Percentiles rank a stretch among this genome's conserved stretches.
phyloP scores from a whole-genome alignment of 2,329 filamentous ascomycete genomes.

The Penicillium sp. region DNA sequence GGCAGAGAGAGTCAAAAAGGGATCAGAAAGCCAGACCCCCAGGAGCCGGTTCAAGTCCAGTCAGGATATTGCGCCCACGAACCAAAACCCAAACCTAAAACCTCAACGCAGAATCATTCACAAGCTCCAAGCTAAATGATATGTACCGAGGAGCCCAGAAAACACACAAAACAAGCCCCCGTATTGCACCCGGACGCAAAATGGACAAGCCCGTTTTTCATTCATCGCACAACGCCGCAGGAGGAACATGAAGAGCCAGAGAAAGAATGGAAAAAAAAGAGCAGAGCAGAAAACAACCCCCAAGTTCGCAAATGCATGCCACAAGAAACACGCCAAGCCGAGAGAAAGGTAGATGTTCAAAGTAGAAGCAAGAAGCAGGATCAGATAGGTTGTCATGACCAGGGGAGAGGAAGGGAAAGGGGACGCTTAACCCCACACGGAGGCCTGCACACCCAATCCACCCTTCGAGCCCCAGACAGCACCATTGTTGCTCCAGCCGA shows the following conservation, averaged over 20 bases:
- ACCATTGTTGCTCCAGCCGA: constrained; percentile 78
- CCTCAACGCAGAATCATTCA: background rate
- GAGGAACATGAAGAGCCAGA: constrained; percentile 16
- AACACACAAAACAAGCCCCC: constrained; percentile 2
- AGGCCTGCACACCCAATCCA: constrained; percentile 82
- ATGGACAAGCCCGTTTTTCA: constrained; percentile 16
- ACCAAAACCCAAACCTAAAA: background rate
- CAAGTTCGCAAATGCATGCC: constrained; percentile 27
- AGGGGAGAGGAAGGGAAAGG: background rate
- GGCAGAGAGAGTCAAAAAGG: background rate
- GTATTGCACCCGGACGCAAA: constrained; percentile 10
- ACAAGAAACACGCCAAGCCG: constrained; percentile 7
- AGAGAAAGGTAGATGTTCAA: constrained; percentile 3
- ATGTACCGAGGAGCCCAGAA: constrained; percentile 38
- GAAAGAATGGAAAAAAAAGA: background rate
- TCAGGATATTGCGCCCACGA: constrained; percentile 2
- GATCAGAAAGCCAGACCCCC: background rate
- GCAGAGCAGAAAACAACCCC: constrained; percentile 5
- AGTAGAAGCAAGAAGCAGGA: background rate
- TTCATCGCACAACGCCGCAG: constrained; percentile 35
- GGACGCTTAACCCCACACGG: constrained; percentile 78
- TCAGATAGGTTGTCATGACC: constrained; percentile 1
- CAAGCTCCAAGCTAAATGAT: constrained; percentile 11
- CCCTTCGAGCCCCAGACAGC: constrained; percentile 85
- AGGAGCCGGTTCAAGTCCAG: background rate